A percentile compares a stretch with the other conserved stretches of the same genome.
phyloP scores from a whole-genome alignment of 106 monocot species.

The Dendrobium huoshanense region DNA sequence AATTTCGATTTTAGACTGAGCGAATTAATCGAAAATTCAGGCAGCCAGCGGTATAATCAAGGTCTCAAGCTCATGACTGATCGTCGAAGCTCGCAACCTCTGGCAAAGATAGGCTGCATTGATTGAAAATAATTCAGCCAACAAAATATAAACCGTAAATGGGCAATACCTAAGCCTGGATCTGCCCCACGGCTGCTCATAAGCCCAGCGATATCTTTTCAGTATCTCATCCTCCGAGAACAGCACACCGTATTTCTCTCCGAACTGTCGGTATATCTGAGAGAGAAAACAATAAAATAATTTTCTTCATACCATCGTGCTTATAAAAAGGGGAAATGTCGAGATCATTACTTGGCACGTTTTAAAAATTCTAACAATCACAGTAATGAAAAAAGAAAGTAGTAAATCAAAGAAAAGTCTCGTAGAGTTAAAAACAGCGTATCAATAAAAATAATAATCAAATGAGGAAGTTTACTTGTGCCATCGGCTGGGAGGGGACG shows the following conservation, averaged over 20 bases:
- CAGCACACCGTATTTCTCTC: slow-evolving; percentile 88
- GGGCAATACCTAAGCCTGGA: slow-evolving; percentile 70
- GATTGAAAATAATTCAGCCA: background rate
- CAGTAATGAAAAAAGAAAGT: background rate
- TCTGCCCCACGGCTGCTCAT: slow-evolving; percentile 88
- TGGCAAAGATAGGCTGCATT: too few relatives aligned
- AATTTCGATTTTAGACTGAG: too few relatives aligned
- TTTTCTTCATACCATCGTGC: background rate
- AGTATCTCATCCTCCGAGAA: slow-evolving; percentile 93
- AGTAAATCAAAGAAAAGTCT: background rate
- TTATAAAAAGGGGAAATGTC: background rate
- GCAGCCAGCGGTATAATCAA: too few relatives aligned
- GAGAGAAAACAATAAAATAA: slow-evolving; percentile 5
- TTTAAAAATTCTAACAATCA: background rate
- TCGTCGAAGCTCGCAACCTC: too few relatives aligned
- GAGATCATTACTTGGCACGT: too few relatives aligned
- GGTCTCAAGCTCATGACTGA: background rate
- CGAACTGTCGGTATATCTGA: slow-evolving; percentile 84
- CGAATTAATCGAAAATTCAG: too few relatives aligned
- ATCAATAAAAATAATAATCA: background rate
- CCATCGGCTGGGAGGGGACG: slow-evolving; percentile 79
- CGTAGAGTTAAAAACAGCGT: background rate
- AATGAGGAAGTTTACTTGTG: slow-evolving; percentile 42
- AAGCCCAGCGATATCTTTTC: slow-evolving; percentile 81
- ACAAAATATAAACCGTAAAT: background rate